Percentiles rank a stretch among this genome's conserved stretches.
phyloP scores from a whole-genome alignment of 345 rosid species.

The Acer saccharum region DNA sequence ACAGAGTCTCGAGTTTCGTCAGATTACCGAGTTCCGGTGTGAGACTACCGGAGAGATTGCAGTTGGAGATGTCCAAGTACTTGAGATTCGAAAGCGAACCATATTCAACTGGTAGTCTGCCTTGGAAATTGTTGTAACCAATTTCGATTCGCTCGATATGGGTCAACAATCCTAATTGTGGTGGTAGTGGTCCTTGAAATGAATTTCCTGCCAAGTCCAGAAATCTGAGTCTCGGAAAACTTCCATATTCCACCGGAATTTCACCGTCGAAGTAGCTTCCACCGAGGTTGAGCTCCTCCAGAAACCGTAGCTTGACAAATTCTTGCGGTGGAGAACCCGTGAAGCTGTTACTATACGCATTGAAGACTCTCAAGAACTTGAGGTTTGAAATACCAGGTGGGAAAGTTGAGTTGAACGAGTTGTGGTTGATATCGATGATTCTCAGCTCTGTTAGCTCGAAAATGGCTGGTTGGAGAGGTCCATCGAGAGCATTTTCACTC shows the following conservation, averaged over 20 bases:
- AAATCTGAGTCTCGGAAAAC: constrained; percentile 49
- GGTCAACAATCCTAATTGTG: constrained; percentile 56
- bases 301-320: constrained; percentile 45
- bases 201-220: constrained; percentile 74
- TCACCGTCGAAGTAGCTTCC: constrained; percentile 90
- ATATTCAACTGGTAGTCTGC: constrained; percentile 66
- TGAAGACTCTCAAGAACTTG: constrained; percentile 57
- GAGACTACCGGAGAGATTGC: constrained; percentile 68
- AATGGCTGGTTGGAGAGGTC: constrained; percentile 52
- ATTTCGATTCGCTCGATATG: constrained; percentile 74
- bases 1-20: constrained; percentile 51
- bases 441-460: constrained; percentile 63
- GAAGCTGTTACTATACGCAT: constrained; percentile 85
- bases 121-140: constrained; percentile 69
- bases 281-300: constrained; percentile 89
- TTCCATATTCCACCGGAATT: constrained; percentile 69
- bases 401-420: constrained; percentile 72
- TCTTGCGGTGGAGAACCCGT: constrained; percentile 66
- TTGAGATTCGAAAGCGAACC: constrained; percentile 51
- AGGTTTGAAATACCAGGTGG: constrained; percentile 80
- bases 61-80: constrained; percentile 66
- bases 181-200: constrained; percentile 64
- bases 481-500: constrained; percentile 64
- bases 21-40: constrained; percentile 63
- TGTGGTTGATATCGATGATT: constrained; percentile 78